phyloP scores from a whole-genome alignment of 75 land plant genomes.

The Selaginella moellendorffii region DNA sequence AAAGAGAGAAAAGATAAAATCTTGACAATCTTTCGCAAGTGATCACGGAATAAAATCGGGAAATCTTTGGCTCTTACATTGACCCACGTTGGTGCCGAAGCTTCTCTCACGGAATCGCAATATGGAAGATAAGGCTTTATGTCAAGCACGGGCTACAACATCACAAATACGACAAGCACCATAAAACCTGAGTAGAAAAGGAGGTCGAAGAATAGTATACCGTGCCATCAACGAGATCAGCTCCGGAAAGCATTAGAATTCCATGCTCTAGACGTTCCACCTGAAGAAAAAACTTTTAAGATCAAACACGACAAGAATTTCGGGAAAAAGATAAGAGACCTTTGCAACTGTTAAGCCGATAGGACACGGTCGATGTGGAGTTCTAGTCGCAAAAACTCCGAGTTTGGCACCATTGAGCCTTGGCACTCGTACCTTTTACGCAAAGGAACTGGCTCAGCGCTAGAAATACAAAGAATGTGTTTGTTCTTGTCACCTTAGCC shows the following conservation, averaged over 20 bases:
- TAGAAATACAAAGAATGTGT: background rate
- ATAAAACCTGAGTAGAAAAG: too few relatives aligned
- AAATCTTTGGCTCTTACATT: slow-evolving; percentile 29
- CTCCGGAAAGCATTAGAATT: slow-evolving; percentile 74
- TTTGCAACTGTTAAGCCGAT: slow-evolving; percentile 96
- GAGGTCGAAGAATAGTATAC: too few relatives aligned
- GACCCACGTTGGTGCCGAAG: slow-evolving; percentile 79
- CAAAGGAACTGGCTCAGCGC: background rate
- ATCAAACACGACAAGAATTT: background rate
- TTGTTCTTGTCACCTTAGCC: slow-evolving; percentile 54
- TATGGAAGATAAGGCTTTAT: slow-evolving; percentile 93
- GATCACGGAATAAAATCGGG: too few relatives aligned
- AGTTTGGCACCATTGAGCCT: slow-evolving; percentile 72
- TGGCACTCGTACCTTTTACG: slow-evolving; percentile 87
- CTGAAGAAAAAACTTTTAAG: slow-evolving; percentile 26
- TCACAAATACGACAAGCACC: too few relatives aligned
- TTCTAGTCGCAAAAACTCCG: slow-evolving; percentile 93
- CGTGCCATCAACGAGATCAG: slow-evolving; percentile 97
- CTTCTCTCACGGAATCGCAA: slow-evolving; percentile 58
- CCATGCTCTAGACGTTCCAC: slow-evolving; percentile 68
- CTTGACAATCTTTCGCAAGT: background rate
- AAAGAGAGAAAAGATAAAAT: background rate
- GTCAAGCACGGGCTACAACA: slow-evolving; percentile 88
- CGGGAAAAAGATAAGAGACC: slow-evolving; percentile 23
- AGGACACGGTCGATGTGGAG: slow-evolving; percentile 96